These are phyloP conservation scores for Salpingoeca rosetta DNA, from an alignment of 78 protist species.

Conservation along the genomic window DNA sequence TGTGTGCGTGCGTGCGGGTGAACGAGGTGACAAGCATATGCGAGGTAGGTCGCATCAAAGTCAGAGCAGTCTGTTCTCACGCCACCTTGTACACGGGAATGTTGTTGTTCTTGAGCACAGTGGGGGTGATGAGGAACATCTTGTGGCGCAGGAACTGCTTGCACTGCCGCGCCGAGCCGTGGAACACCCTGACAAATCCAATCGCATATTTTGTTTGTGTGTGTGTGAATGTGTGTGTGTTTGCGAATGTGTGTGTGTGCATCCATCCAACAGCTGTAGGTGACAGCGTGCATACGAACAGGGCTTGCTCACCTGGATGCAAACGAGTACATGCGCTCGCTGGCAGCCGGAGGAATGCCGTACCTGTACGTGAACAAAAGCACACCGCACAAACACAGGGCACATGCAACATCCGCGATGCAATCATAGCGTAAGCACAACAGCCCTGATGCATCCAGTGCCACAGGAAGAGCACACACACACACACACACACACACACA, in stretches of 20 bases:
- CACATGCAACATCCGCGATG: neutral
- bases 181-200: too few relatives aligned
- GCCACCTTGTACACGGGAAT: slow-evolving; percentile 11
- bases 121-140: slow-evolving; percentile 1
- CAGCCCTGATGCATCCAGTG: neutral
- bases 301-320: too few relatives aligned
- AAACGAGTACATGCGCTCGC: neutral
- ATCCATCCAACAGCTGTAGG: neutral
- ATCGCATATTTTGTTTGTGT: too few relatives aligned
- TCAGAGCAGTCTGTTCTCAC: too few relatives aligned
- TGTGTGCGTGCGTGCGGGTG: too few relatives aligned
- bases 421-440: too few relatives aligned
- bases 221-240: too few relatives aligned
- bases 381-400: neutral
- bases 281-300: too few relatives aligned
- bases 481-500: neutral
- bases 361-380: slow-evolving; percentile 3
- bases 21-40: neutral
- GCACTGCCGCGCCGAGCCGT: neutral
- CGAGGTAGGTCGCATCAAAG: neutral
- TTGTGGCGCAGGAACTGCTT: slow-evolving; percentile 30
- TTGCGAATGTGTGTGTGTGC: too few relatives aligned
- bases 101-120: neutral
- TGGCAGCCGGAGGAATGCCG: slow-evolving; percentile 8
- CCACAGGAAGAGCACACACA: too few relatives aligned